Percentiles rank a stretch among this genome's conserved stretches.
Evolutionary conservation across 139 green algal genomes (phyloP).

Genomic region (Closterium sp.): DNA sequence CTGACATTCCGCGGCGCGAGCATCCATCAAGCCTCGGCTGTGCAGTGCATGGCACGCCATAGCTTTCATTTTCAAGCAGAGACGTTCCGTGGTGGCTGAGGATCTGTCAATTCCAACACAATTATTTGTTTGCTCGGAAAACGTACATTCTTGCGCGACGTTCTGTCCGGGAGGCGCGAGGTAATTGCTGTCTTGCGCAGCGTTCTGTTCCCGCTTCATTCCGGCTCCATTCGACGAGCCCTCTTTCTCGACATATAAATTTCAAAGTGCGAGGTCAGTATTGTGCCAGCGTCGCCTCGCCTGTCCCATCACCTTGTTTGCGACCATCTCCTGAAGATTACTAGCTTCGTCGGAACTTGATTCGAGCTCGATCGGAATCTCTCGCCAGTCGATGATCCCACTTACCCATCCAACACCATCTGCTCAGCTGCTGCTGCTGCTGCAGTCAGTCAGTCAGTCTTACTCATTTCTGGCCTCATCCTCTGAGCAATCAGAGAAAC

Average conservation of each 20-base stretch:
- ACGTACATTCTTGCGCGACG: neutral
- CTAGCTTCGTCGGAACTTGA: neutral
- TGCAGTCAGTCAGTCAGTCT: neutral
- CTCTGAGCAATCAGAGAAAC: neutral
- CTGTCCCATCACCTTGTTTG: too few species aligned
- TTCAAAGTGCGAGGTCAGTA: neutral
- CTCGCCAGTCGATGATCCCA: neutral
- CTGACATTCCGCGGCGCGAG: too few species aligned
- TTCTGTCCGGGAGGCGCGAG: neutral
- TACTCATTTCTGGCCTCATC: neutral
- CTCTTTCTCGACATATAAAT: neutral
- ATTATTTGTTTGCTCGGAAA: neutral
- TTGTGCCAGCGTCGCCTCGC: neutral
- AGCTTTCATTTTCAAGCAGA: too few species aligned
- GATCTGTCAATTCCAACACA: too few species aligned
- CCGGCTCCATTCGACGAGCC: neutral
- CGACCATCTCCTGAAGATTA: neutral
- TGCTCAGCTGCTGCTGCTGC: neutral
- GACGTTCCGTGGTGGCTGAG: too few species aligned
- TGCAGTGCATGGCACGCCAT: too few species aligned
- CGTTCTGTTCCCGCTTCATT: neutral
- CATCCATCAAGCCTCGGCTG: too few species aligned
- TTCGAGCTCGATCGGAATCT: neutral
- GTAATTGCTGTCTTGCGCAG: neutral
- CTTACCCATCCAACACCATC: neutral